Evolutionary conservation across 257 asterid genomes (phyloP), one percentile per base, ranked within the genome.

Genomic region (Leptodermis oblonga): DNA sequence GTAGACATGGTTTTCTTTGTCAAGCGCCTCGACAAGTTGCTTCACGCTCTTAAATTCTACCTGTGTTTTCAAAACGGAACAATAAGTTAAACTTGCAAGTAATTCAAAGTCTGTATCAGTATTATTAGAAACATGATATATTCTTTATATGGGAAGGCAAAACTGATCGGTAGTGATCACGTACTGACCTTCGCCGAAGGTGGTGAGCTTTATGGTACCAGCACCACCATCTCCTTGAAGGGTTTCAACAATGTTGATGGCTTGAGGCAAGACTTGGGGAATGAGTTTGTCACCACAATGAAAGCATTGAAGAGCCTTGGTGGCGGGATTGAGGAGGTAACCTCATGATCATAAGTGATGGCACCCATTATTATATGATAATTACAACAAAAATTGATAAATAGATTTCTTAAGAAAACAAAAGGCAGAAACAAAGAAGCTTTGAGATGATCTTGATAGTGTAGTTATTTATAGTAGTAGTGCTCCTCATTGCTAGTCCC

Each of bases 151-250:
- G 43, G 9, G 2, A n/a, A 4, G 37, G 5, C 15, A 43, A 13
- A 43, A 43, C 13, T 53, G 3, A 25, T 42, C 12, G 34, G n/a
- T n/a, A n/a, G n/a, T n/a, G n/a, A n/a, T n/a, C 11, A 51, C 23
- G 11, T 52, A 25, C 60, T 62, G 72, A 85, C 95, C 87, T 37
- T 82, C 81, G 4, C 83, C 80, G 18, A 78, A 85, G 55, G 75
- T 74, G 69, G 81, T 58, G 22, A 69, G 59, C 70, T 82, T 87
- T 70, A 83, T 17, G 49, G 88, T 81, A 6, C 91, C 95, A 20
- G 66, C 80, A 0, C 87, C 85, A 0, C 91, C 95, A 8, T 83
- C 78, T 5, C 95, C 95, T 37, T 87, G 45, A 1, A 82, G 69
- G 78, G 15, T 79, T 0, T 60, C 82, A 42, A 77, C 69, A 34